These are phyloP conservation scores for Balakata baccata DNA, from an alignment of 345 rosid species.

Conservation along the genomic window DNA sequence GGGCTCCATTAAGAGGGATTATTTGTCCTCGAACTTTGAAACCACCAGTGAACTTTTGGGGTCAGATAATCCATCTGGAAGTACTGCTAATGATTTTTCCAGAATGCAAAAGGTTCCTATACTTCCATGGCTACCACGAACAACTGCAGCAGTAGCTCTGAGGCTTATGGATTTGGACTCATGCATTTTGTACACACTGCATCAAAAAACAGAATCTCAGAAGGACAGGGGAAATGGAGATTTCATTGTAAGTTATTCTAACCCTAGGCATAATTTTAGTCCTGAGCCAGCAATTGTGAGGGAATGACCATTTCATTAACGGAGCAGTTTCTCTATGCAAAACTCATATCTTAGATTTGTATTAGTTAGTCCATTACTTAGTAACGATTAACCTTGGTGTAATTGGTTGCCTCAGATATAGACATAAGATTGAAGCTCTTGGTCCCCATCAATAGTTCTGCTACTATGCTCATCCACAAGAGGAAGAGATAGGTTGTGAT, in stretches of 20 bases:
- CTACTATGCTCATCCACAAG: not conserved
- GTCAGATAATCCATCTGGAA: conserved; percentile 17
- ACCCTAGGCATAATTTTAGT: not conserved
- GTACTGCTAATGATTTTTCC: conserved; percentile 20
- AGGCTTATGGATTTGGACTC: conserved; percentile 65
- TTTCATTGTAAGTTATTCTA: conserved; percentile 43
- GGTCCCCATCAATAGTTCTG: too few species aligned
- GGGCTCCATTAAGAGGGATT: conserved; percentile 53
- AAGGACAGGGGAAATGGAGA: conserved; percentile 45
- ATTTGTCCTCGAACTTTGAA: conserved; percentile 58
- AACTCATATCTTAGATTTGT: not conserved
- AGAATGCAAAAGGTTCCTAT: conserved; percentile 29
- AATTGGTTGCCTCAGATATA: not conserved
- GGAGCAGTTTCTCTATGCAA: not conserved
- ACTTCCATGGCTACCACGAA: conserved; percentile 80
- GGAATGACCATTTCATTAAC: not conserved
- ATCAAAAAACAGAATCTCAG: conserved; percentile 44
- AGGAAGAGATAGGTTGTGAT: not conserved
- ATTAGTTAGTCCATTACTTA: not conserved
- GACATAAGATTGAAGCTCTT: not conserved
- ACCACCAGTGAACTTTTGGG: conserved; percentile 61
- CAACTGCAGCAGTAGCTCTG: conserved; percentile 68
- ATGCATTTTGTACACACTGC: conserved; percentile 45
- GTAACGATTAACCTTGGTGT: not conserved
- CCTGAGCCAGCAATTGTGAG: not conserved